These are phyloP conservation scores for Micractinium sp. DNA, from an alignment of 139 green algal species.

Conservation along the genomic window DNA sequence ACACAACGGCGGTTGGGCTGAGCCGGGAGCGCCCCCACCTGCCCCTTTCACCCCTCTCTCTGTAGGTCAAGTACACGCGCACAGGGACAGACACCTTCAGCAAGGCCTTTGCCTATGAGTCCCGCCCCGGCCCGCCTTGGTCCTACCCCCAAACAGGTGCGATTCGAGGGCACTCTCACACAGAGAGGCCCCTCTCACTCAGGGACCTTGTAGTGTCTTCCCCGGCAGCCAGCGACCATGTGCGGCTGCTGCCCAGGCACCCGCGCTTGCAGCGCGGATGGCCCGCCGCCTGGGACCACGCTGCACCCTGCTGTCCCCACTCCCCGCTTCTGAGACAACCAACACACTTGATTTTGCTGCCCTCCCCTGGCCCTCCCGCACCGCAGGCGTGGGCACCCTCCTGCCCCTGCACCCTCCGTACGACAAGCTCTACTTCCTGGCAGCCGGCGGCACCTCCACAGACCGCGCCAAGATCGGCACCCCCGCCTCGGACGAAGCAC, in stretches of 20 bases:
- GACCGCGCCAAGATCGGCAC: background rate
- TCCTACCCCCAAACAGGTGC: conserved; percentile 19
- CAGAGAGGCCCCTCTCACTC: too few species aligned
- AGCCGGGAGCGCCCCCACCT: background rate
- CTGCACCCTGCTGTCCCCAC: too few species aligned
- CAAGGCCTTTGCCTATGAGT: background rate
- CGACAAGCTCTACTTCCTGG: conserved; percentile 1
- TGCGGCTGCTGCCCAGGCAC: too few species aligned
- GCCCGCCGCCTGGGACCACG: too few species aligned
- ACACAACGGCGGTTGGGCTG: too few species aligned
- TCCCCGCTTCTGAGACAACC: too few species aligned
- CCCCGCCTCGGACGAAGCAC: conserved; percentile 10
- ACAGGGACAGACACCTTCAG: background rate
- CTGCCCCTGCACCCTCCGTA: conserved; percentile 13
- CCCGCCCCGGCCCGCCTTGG: conserved; percentile 4
- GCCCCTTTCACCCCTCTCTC: background rate
- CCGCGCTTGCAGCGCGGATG: too few species aligned
- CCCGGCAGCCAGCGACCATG: too few species aligned
- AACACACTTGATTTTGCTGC: background rate
- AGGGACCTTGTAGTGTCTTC: too few species aligned
- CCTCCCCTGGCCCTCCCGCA: too few species aligned
- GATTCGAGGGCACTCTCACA: background rate
- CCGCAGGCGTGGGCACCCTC: background rate
- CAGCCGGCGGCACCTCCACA: background rate
- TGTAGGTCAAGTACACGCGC: conserved; percentile 17